These are phyloP conservation scores for Mortierella antarctica DNA, from an alignment of 192 early-diverging fungal genomes.

Conservation along the genomic window DNA sequence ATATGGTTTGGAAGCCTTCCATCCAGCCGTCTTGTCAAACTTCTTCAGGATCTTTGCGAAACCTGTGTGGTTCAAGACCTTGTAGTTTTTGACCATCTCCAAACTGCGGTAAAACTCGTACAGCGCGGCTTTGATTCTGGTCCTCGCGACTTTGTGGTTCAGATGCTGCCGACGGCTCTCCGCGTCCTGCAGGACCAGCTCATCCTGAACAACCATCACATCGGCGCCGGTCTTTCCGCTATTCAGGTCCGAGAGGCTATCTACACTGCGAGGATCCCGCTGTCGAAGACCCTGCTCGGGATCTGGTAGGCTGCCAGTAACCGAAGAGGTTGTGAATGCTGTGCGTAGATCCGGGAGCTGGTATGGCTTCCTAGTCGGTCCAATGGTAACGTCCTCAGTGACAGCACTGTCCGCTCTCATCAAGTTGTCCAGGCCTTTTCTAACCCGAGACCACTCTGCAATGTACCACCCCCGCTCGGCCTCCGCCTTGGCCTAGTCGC, in stretches of 20 bases:
- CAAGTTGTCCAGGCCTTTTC: constrained; percentile 26
- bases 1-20: constrained; percentile 30
- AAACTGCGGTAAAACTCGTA: constrained; percentile 80
- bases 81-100: constrained; percentile 78
- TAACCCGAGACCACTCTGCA: constrained; percentile 40
- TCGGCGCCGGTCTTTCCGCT: not conserved
- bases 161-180: constrained; percentile 19
- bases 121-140: constrained; percentile 72
- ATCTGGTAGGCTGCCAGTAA: not conserved
- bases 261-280: constrained; percentile 5
- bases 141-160: constrained; percentile 61
- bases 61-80: constrained; percentile 59
- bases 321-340: not conserved
- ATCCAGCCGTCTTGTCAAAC: constrained; percentile 73
- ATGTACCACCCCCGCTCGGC: constrained; percentile 45
- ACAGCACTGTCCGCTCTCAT: constrained; percentile 20
- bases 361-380: not conserved
- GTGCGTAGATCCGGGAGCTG: not conserved
- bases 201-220: constrained; percentile 15
- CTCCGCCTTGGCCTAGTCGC: constrained; percentile 17
- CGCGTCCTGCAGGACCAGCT: constrained; percentile 25
- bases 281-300: constrained; percentile 9
- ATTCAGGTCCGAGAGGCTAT: not conserved
- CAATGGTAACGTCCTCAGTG: constrained; percentile 22
- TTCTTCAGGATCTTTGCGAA: constrained; percentile 82